Percentiles rank a stretch among this genome's conserved stretches.
These are phyloP conservation scores for Herpomyces periplanetae DNA, from an alignment of 2,329 filamentous ascomycete species.

Conservation along the genomic window DNA sequence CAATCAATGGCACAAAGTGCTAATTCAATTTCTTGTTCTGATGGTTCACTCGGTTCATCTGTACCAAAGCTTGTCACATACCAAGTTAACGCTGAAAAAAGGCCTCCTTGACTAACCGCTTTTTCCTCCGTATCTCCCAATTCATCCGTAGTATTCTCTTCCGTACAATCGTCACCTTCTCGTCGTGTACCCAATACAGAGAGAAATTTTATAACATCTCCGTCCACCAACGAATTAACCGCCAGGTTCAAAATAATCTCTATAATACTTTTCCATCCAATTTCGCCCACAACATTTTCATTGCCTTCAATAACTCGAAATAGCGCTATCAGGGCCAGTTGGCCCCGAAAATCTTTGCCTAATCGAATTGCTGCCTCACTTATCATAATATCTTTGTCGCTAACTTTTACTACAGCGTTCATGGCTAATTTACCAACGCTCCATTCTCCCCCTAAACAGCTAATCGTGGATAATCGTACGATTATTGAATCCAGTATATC, in stretches of 20 bases:
- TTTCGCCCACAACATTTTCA: conserved; percentile 30
- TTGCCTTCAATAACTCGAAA: conserved; percentile 67
- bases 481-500: conserved; percentile 79
- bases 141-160: too few relatives aligned
- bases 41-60: conserved; percentile 84
- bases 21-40: conserved; percentile 81
- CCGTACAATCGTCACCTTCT: too few relatives aligned
- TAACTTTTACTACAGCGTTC: conserved; percentile 80
- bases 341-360: conserved; percentile 63
- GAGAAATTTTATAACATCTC: too few relatives aligned
- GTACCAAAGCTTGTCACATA: conserved; percentile 97
- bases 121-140: too few relatives aligned
- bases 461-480: conserved; percentile 58
- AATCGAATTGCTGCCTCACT: conserved; percentile 89
- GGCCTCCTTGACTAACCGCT: too few relatives aligned
- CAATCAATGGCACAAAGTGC: conserved; percentile 81
- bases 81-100: conserved; percentile 74
- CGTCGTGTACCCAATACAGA: too few relatives aligned
- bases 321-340: conserved; percentile 69
- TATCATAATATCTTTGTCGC: conserved; percentile 81
- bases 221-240: too few relatives aligned
- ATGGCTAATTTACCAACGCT: conserved; percentile 39
- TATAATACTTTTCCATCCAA: conserved; percentile 42
- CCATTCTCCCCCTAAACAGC: conserved; percentile 39
- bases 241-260: too few relatives aligned